These are phyloP conservation scores for Colletotrichum abscissum DNA, from an alignment of 2,329 filamentous ascomycete species.

Conservation along the genomic window DNA sequence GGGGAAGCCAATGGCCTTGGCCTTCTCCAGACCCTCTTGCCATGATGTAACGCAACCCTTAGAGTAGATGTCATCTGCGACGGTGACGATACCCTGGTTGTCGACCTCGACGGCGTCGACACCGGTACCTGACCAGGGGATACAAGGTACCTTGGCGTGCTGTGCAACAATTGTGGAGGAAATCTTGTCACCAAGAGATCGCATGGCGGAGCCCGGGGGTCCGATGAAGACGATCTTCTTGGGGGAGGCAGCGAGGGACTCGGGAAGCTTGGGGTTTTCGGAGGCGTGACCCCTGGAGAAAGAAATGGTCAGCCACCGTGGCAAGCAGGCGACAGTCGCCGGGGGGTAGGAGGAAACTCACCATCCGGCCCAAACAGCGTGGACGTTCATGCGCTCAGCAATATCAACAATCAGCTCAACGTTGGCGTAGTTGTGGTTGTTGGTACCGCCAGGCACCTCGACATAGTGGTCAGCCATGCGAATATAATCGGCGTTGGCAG, in stretches of 20 bases:
- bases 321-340: neutral
- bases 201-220: conserved; percentile 97
- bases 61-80: conserved; percentile 84
- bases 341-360: conserved; percentile 56
- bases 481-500: conserved; percentile 98
- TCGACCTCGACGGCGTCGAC: conserved; percentile 86
- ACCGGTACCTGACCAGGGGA: conserved; percentile 98
- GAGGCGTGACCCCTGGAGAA: conserved; percentile 88
- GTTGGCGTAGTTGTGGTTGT: conserved; percentile 99
- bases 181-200: conserved; percentile 99
- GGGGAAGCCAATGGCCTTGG: conserved; percentile 93
- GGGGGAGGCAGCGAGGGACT: conserved; percentile 93
- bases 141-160: conserved; percentile 95
- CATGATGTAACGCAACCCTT: conserved; percentile 92
- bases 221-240: conserved; percentile 99
- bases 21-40: conserved; percentile 88
- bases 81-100: conserved; percentile 88
- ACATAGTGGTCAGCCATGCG: conserved; percentile 99
- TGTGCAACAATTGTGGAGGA: conserved; percentile 99
- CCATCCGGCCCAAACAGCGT: conserved; percentile 99
- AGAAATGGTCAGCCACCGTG: conserved; percentile 24
- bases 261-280: conserved; percentile 97
- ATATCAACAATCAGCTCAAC: conserved; percentile 99
- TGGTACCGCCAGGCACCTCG: conserved; percentile 97
- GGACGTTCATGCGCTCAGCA: conserved; percentile 97